These are phyloP conservation scores for Trypanosoma congolense DNA, from an alignment of 208 protist species.

Conservation along the genomic window DNA sequence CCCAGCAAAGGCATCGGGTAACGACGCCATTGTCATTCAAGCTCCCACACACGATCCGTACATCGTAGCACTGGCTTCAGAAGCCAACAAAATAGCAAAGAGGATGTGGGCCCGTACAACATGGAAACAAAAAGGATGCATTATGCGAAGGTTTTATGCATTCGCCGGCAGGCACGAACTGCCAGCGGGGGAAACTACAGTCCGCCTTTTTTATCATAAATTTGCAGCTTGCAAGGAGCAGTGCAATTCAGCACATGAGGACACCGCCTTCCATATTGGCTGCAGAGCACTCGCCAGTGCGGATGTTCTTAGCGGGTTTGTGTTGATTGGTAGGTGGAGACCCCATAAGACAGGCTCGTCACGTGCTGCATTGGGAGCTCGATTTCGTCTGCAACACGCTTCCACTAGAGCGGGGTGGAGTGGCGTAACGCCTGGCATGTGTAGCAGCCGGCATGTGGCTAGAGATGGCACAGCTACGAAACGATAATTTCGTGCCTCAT, in stretches of 20 bases:
- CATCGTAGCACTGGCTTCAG: background rate
- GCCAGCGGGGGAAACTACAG: background rate
- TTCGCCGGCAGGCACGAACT: slow-evolving; percentile 4
- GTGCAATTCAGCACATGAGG: slow-evolving; percentile 1
- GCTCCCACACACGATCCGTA: background rate
- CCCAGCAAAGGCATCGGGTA: too few relatives aligned
- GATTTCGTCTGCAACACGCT: background rate
- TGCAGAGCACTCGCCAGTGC: background rate
- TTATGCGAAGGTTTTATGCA: background rate
- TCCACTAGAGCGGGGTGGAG: background rate
- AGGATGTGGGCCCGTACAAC: slow-evolving; percentile 4
- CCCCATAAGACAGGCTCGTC: background rate
- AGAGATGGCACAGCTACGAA: slow-evolving; percentile 11
- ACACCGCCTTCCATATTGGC: background rate
- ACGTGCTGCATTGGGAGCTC: background rate
- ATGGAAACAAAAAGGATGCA: slow-evolving; percentile 6
- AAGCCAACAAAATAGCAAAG: slow-evolving; percentile 1
- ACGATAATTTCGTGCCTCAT: slow-evolving; percentile 7
- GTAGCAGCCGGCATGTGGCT: slow-evolving; percentile 1
- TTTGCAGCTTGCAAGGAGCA: slow-evolving; percentile 12
- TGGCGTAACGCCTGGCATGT: slow-evolving; percentile 3
- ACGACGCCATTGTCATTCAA: background rate
- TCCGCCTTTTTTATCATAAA: slow-evolving; percentile 5
- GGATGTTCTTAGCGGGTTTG: slow-evolving; percentile 1
- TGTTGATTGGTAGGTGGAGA: background rate